Percentiles rank a stretch among this genome's conserved stretches.
Evolutionary conservation across 2,329 filamentous ascomycete genomes (phyloP).

Genomic region (Scytalidium sp.): DNA sequence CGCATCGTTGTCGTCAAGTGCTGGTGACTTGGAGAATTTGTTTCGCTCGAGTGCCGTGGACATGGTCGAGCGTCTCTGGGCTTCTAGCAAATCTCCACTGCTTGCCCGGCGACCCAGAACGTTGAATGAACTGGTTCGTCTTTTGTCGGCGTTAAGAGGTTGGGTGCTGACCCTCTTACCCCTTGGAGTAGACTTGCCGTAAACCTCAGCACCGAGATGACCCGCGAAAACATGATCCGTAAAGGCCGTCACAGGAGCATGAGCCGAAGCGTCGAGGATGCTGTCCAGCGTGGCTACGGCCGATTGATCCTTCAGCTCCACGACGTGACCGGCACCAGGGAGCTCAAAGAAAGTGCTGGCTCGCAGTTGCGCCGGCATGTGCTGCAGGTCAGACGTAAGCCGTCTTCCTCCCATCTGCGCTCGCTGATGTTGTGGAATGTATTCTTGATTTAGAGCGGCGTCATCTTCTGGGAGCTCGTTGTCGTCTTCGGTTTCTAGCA

Average conservation of each 20-base stretch:
- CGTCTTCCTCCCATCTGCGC: conserved; percentile 27
- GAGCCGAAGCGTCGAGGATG: conserved; percentile 85
- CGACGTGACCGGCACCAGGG: conserved; percentile 48
- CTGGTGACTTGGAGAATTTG: conserved; percentile 11
- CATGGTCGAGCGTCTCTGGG: conserved; percentile 18
- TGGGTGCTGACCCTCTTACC: conserved; percentile 46
- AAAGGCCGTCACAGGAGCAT: conserved; percentile 85
- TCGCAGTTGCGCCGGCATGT: conserved; percentile 77
- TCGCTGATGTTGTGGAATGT: conserved; percentile 29
- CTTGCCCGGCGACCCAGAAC: conserved; percentile 28
- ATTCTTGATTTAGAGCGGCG: conserved; percentile 22
- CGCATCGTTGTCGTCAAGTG: conserved; percentile 23
- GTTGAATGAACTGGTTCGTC: conserved; percentile 44
- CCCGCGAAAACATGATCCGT: conserved; percentile 85
- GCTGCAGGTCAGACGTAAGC: conserved; percentile 37
- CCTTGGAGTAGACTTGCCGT: conserved; percentile 56
- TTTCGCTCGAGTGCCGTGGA: conserved; percentile 15
- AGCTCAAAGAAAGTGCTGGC: conserved; percentile 90
- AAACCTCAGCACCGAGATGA: conserved; percentile 70
- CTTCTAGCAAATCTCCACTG: conserved; percentile 17
- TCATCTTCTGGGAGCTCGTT: conserved; percentile 16
- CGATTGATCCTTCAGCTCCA: conserved; percentile 71
- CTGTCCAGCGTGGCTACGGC: conserved; percentile 86
- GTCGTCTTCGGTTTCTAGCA: conserved; percentile 23
- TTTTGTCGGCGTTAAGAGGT: conserved; percentile 35